Evolutionary conservation across 768 basidiomycete genomes (phyloP).

Genomic region (Trametes cinnabarina): DNA sequence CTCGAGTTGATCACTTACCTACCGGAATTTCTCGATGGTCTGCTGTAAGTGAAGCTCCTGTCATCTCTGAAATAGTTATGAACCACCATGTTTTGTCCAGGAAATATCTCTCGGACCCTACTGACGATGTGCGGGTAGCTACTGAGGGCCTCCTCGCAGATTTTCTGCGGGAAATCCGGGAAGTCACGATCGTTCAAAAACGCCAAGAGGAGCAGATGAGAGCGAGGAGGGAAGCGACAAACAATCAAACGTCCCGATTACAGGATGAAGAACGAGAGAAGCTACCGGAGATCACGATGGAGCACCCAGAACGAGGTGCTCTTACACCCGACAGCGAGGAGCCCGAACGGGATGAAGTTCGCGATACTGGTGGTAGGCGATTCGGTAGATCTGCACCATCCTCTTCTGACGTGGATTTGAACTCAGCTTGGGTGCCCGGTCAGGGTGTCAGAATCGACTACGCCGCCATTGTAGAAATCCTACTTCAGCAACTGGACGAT

Average conservation of each 20-base stretch:
- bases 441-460: constrained; percentile 93
- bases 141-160: constrained; percentile 88
- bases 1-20: constrained; percentile 92
- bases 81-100: too few relatives aligned
- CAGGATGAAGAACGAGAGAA: constrained; percentile 47
- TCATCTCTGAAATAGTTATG: constrained; percentile 4
- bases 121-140: constrained; percentile 86
- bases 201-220: constrained; percentile 56
- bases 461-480: constrained; percentile 87
- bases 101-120: constrained; percentile 94
- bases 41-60: constrained; percentile 81
- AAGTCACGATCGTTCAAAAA: constrained; percentile 74
- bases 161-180: constrained; percentile 87
- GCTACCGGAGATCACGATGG: constrained; percentile 56
- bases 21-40: constrained; percentile 91
- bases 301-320: constrained; percentile 52
- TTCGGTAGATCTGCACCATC: too few relatives aligned
- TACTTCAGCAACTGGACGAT: constrained; percentile 80
- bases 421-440: constrained; percentile 82
- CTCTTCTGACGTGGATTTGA: neutral
- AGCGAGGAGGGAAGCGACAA: constrained; percentile 38
- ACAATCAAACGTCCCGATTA: constrained; percentile 43
- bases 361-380: constrained; percentile 60
- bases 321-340: constrained; percentile 55
- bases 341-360: constrained; percentile 42